Base-by-base conservation (phyloP, 1,284 basidiomycete species). In the Malassezia equina region DNA sequence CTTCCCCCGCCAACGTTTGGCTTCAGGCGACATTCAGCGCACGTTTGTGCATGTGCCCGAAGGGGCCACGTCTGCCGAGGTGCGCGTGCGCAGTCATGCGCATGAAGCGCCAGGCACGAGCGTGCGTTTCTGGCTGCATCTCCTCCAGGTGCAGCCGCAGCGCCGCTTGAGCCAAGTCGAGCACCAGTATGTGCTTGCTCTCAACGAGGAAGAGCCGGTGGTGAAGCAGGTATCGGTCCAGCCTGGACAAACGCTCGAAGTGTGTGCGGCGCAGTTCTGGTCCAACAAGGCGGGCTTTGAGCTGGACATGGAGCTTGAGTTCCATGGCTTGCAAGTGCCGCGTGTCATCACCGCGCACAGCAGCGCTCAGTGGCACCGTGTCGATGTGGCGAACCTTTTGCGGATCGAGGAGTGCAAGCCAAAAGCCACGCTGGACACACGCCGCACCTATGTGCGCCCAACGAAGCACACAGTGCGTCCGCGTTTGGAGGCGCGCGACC, bases 221-320 rank as follows among this genome's bases (percentile, higher is more conserved):
- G 60, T 51, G 23, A 73, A 72, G 53, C 67, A 65, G 53, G 59
- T 75, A 47, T 48, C 43, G 21, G 71, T 76, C n/a, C 63, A 60
- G 17, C 70, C 70, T 19, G 74, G 70, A 15, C 58, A 64, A 52
- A 75, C 75, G 7, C 60, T 76, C 59, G 75, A 76, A 47, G 55
- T 76, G 25, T 72, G 67, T 55, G 62, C 67, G 3, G 72, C 75
- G 13, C 70, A 76, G 60, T 73, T 73, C 61, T 76, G 72, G 69
- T 67, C 65, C 47, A 64, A 63, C 47, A 60, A 62, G 42, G 62
- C 67, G 9, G 64, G 61, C 2, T 73, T 75, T 41, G 69, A 75
- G 41, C 51, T 76, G 12, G 71, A 73, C 36, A 49, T 73, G 24
- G 64, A 66, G 23, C 52, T 76, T 17, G 73, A 75, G 48, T 76